Conservation (phyloP, 2,329 filamentous ascomycete species). For the Talaromyces amestolkiae region DNA sequence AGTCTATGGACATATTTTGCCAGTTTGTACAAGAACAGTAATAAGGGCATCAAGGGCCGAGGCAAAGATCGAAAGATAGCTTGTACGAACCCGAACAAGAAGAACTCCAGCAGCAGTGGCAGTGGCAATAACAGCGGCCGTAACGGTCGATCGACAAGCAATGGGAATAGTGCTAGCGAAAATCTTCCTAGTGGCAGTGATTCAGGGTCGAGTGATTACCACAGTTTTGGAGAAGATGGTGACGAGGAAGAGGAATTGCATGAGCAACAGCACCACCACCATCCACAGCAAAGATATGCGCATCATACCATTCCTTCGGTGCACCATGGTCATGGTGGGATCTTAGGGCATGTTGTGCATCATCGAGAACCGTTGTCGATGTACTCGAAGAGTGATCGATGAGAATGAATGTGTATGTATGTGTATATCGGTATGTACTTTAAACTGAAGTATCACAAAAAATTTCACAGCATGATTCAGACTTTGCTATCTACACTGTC, state of each 20-base stretch:
- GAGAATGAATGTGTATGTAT: not conserved
- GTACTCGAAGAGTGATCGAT: slow-evolving; percentile 15
- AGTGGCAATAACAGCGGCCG: not conserved
- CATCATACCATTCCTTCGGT: not conserved
- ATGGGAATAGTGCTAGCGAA: not conserved
- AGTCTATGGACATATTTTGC: slow-evolving; percentile 83
- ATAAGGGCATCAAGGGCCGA: slow-evolving; percentile 96
- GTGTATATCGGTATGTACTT: slow-evolving; percentile 2
- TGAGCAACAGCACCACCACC: slow-evolving; percentile 8
- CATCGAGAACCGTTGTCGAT: slow-evolving; percentile 10
- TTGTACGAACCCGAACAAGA: slow-evolving; percentile 21
- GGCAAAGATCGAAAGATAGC: slow-evolving; percentile 68
- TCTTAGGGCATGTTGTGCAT: slow-evolving; percentile 14
- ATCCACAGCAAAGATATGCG: slow-evolving; percentile 2
- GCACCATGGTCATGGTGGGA: not conserved
- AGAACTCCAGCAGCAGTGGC: not conserved
- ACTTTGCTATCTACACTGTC: not conserved
- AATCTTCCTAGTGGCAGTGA: slow-evolving; percentile 7
- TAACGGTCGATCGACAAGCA: not conserved
- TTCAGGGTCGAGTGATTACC: slow-evolving; percentile 11
- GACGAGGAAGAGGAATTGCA: slow-evolving; percentile 17
- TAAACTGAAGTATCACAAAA: not conserved
- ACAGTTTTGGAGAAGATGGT: slow-evolving; percentile 16
- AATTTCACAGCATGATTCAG: not conserved
- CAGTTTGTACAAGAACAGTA: slow-evolving; percentile 91